Conservation (phyloP, 768 basidiomycete genomes). For the Suillus subalutaceus region DNA sequence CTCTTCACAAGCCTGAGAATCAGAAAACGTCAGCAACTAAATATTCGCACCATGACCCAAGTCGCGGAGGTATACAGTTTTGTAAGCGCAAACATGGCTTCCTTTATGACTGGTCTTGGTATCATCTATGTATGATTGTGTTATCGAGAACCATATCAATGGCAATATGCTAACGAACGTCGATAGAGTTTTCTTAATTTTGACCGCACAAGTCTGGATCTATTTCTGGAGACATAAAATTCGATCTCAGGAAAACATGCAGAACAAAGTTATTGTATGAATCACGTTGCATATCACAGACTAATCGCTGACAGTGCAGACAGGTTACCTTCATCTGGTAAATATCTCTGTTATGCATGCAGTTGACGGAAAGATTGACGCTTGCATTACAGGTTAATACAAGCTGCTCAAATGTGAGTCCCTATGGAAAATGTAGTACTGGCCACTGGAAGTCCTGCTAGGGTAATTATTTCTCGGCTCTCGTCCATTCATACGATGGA, state of each 20-base stretch:
- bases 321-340: conserved; percentile 4
- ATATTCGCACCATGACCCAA: neutral
- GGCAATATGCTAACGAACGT: neutral
- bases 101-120: conserved; percentile 2
- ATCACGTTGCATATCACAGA: neutral
- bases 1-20: neutral
- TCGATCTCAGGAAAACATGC: neutral
- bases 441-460: neutral
- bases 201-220: conserved; percentile 4
- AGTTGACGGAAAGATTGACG: neutral
- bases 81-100: too few species aligned
- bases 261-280: neutral
- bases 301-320: neutral
- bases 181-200: neutral
- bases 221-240: neutral
- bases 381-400: neutral
- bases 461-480: neutral
- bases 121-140: neutral
- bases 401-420: conserved; percentile 5
- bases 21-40: neutral
- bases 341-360: neutral
- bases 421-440: neutral
- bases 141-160: neutral
- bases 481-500: neutral
- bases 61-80: neutral